A percentile compares a stretch with the other conserved stretches of the same genome.
These are phyloP conservation scores for Phytophthora fragariaefolia DNA, from an alignment of 352 stramenopile genomes.

Conservation along the genomic window DNA sequence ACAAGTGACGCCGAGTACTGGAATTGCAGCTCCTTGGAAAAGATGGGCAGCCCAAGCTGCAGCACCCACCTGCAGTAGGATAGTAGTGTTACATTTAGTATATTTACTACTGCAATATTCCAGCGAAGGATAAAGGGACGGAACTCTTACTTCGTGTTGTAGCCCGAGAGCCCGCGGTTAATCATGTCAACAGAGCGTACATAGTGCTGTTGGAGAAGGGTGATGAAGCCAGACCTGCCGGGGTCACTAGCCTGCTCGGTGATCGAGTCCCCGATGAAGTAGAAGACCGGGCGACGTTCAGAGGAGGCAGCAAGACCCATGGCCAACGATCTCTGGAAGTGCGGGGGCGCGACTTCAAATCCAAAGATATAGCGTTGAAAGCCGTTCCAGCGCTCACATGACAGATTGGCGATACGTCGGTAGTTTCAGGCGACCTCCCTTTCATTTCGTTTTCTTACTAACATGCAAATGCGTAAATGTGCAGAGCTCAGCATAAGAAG, in stretches of 20 bases:
- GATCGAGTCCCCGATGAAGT: constrained; percentile 68
- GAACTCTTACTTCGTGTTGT: constrained; percentile 54
- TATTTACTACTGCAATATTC: neutral
- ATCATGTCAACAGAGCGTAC: constrained; percentile 54
- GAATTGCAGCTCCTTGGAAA: constrained; percentile 37
- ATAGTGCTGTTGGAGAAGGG: constrained; percentile 48
- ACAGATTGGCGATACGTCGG: too few relatives aligned
- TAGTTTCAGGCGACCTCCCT: too few relatives aligned
- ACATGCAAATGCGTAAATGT: too few relatives aligned
- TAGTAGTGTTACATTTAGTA: neutral
- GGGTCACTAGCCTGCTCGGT: constrained; percentile 53
- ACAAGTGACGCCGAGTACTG: constrained; percentile 43
- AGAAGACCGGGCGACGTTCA: constrained; percentile 37
- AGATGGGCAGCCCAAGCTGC: constrained; percentile 30
- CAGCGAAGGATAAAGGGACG: neutral
- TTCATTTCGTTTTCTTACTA: too few relatives aligned
- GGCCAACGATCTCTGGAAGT: constrained; percentile 1
- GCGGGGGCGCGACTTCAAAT: neutral
- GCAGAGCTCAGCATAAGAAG: too few relatives aligned
- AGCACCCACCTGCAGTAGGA: constrained; percentile 37
- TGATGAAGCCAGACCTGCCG: constrained; percentile 40
- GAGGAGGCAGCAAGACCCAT: constrained; percentile 24
- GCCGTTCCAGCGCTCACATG: too few relatives aligned
- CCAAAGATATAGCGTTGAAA: too few relatives aligned
- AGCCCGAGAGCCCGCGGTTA: constrained; percentile 55